Percentiles rank a stretch among this genome's conserved stretches.
phyloP scores from a whole-genome alignment of 2,329 filamentous ascomycete genomes.

The Chaetomiaceae sp. region DNA sequence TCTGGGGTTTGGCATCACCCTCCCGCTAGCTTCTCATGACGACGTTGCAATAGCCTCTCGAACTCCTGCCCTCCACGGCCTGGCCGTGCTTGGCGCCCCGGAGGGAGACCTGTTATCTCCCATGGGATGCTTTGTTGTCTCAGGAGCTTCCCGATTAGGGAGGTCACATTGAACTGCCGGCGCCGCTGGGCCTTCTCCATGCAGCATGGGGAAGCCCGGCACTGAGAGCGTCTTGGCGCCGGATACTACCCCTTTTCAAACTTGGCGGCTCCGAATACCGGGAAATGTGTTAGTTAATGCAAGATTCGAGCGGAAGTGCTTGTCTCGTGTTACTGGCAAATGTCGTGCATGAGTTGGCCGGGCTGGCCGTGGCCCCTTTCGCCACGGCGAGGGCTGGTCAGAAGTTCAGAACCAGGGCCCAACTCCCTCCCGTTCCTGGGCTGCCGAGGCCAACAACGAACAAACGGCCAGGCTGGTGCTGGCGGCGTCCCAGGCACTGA shows the following conservation, averaged over 20 bases:
- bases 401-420: neutral
- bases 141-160: conserved; percentile 23
- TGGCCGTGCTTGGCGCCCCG: neutral
- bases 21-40: neutral
- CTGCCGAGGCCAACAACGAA: neutral
- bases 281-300: neutral
- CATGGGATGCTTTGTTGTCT: neutral
- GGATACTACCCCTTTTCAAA: no score
- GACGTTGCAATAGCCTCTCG: neutral
- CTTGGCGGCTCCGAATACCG: conserved; percentile 8
- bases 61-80: conserved; percentile 11
- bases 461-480: no score
- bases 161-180: conserved; percentile 22
- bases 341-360: neutral
- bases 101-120: neutral
- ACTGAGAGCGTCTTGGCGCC: neutral
- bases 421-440: neutral
- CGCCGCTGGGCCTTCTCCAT: neutral
- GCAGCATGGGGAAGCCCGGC: neutral
- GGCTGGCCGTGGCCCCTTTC: neutral
- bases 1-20: no score
- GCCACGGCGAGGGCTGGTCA: neutral
- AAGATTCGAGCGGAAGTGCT: neutral
- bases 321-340: neutral
- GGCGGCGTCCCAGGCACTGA: neutral